Evolutionary conservation across 495 filamentous ascomycete species (phyloP).

Genomic region (Podospora pseudopauciseta): DNA sequence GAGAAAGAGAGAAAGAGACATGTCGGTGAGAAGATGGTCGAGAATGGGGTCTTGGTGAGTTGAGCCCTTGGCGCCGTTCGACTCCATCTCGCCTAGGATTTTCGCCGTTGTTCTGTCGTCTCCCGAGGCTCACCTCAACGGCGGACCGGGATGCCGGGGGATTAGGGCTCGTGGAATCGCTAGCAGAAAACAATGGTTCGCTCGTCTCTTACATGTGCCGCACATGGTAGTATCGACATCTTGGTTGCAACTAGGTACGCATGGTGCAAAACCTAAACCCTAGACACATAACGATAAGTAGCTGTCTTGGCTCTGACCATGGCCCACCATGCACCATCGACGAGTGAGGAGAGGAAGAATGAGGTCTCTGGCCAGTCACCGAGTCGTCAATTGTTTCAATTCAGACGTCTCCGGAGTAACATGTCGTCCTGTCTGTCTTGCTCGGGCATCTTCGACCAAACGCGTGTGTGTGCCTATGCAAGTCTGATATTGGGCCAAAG

Average conservation of each 20-base stretch:
- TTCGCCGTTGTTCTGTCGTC: conserved; percentile 16
- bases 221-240: background rate
- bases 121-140: conserved; percentile 23
- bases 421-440: background rate
- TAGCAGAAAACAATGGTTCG: background rate
- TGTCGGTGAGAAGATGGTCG: conserved; percentile 10
- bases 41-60: background rate
- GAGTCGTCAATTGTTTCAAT: background rate
- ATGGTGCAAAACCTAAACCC: background rate
- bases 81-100: conserved; percentile 9
- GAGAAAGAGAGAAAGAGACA: background rate
- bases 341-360: background rate
- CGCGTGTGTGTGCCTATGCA: background rate
- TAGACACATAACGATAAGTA: conserved; percentile 2
- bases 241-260: background rate
- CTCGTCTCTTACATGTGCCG: conserved; percentile 4
- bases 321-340: background rate
- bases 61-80: conserved; percentile 1
- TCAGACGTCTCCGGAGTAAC: background rate
- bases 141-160: conserved; percentile 28
- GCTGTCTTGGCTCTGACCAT: background rate
- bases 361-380: background rate
- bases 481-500: background rate
- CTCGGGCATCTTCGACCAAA: background rate
- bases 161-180: conserved; percentile 15